Evolutionary conservation across 495 filamentous ascomycete species (phyloP).

Genomic region (Talaromyces trachyspermus): DNA sequence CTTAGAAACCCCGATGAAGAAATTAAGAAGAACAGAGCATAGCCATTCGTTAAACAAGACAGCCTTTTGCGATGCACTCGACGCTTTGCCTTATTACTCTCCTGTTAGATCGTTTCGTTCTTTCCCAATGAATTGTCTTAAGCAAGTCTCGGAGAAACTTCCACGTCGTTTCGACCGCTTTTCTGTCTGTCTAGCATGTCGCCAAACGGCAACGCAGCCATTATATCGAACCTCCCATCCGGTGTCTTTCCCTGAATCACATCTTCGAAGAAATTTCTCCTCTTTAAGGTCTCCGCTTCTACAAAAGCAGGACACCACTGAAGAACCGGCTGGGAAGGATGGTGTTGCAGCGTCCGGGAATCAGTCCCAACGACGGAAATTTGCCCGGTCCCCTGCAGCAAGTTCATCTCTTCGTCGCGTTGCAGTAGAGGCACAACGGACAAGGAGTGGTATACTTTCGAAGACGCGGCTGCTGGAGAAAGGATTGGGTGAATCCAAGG

Average conservation of each 20-base stretch:
- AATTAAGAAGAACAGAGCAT: neutral
- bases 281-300: slow-evolving; percentile 39
- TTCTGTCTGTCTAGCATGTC: slow-evolving; percentile 27
- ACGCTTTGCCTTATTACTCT: neutral
- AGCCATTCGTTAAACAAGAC: too few species aligned
- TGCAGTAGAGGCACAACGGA: slow-evolving; percentile 53
- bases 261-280: slow-evolving; percentile 41
- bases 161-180: slow-evolving; percentile 29
- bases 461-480: slow-evolving; percentile 34
- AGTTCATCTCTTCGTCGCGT: slow-evolving; percentile 50
- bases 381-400: slow-evolving; percentile 38
- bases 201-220: slow-evolving; percentile 18
- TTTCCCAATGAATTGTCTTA: neutral
- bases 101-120: neutral
- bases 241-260: slow-evolving; percentile 22
- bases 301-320: slow-evolving; percentile 21
- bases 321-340: slow-evolving; percentile 7
- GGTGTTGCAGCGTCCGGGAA: slow-evolving; percentile 18
- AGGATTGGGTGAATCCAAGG: slow-evolving; percentile 37
- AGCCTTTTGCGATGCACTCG: neutral
- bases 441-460: slow-evolving; percentile 39
- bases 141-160: neutral
- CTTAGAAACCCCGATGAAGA: too few species aligned
- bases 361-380: slow-evolving; percentile 38
- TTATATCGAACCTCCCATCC: slow-evolving; percentile 36